phyloP scores from a whole-genome alignment of 805 yeast species.

The Candida sphagnicola region DNA sequence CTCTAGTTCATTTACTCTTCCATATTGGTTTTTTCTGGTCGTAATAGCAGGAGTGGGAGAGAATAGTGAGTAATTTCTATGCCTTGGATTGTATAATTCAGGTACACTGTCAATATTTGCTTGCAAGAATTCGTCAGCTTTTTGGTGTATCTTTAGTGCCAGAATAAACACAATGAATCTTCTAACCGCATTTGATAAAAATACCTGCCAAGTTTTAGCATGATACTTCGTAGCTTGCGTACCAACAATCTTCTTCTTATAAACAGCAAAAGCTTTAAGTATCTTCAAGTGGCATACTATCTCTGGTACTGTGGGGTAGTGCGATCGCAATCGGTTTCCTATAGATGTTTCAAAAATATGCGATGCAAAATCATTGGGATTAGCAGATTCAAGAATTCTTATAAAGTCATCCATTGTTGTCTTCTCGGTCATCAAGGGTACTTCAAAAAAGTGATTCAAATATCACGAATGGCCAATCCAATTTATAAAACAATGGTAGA shows the following conservation, averaged over 20 bases:
- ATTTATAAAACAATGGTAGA: no score
- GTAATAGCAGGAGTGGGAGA: neutral
- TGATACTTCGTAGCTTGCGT: neutral
- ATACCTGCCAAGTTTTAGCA: constrained; percentile 19
- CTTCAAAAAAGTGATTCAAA: no score
- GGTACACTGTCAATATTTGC: neutral
- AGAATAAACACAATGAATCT: constrained; percentile 18
- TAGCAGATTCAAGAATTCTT: no score
- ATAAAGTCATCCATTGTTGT: no score
- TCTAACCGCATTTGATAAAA: constrained; percentile 19
- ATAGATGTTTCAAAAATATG: no score
- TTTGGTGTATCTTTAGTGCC: constrained; percentile 8
- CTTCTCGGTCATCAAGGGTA: no score
- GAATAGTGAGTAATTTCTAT: no score
- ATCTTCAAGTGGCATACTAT: constrained; percentile 19
- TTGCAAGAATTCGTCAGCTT: neutral
- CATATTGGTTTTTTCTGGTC: neutral
- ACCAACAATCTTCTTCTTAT: constrained; percentile 11
- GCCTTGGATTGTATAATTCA: no score
- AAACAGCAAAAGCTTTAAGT: constrained; percentile 15
- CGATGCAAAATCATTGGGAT: no score
- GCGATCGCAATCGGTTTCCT: no score
- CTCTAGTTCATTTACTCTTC: neutral
- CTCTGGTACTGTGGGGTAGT: constrained; percentile 11
- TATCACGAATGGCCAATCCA: no score